Percentiles rank a stretch among this genome's conserved stretches.
phyloP scores from a whole-genome alignment of 2,329 filamentous ascomycete species.

The Cytospora chrysosperma region DNA sequence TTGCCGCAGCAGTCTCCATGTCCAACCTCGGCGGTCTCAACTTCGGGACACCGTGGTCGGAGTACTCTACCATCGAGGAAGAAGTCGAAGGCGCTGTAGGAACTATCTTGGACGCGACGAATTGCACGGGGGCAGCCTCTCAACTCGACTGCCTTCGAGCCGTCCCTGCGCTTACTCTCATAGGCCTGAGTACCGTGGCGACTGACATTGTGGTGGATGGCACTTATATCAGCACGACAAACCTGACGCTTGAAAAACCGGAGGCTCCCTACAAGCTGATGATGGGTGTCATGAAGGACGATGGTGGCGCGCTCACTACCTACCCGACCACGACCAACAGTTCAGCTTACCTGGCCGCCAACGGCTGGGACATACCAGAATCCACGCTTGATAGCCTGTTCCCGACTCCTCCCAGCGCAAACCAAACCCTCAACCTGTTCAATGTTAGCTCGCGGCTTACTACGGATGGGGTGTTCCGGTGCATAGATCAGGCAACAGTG shows the following conservation, averaged over 20 bases:
- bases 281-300: constrained; percentile 54
- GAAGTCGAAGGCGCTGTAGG: constrained; percentile 48
- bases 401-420: constrained; percentile 47
- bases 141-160: constrained; percentile 54
- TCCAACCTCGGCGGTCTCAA: constrained; percentile 44
- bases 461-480: constrained; percentile 60
- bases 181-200: constrained; percentile 40
- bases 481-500: constrained; percentile 58
- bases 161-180: constrained; percentile 43
- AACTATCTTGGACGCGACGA: constrained; percentile 50
- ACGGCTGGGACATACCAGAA: constrained; percentile 34
- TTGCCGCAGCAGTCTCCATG: constrained; percentile 45
- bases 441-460: constrained; percentile 54
- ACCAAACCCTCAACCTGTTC: constrained; percentile 52
- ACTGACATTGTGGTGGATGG: constrained; percentile 60
- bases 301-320: constrained; percentile 53
- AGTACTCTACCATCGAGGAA: constrained; percentile 56
- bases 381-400: constrained; percentile 44
- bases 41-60: constrained; percentile 57
- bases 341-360: constrained; percentile 34
- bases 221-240: constrained; percentile 48
- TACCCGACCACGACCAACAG: constrained; percentile 41
- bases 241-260: constrained; percentile 45
- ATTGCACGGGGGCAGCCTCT: constrained; percentile 49
- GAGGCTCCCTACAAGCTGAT: constrained; percentile 53